Conservation (phyloP, 805 yeast species). For the Candida vaughaniae region DNA sequence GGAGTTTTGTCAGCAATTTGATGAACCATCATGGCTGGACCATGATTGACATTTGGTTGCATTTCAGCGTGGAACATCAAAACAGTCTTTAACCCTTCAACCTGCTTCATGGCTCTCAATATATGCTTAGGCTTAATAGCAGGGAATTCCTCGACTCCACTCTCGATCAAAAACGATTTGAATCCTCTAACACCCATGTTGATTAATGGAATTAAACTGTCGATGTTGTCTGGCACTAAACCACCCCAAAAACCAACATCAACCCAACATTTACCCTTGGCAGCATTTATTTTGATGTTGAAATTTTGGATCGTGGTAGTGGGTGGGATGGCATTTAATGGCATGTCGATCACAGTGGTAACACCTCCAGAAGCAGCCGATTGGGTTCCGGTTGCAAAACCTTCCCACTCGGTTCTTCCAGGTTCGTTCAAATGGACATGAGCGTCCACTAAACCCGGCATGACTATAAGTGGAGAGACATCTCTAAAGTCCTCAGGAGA, state of each 20-base stretch:
- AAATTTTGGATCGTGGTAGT: constrained; percentile 82
- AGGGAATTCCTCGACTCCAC: constrained; percentile 97
- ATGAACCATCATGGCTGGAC: constrained; percentile 23
- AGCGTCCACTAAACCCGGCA: constrained; percentile 92
- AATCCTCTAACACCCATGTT: constrained; percentile 90
- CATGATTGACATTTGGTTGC: constrained; percentile 44
- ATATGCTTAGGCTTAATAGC: constrained; percentile 68
- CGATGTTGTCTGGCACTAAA: constrained; percentile 72
- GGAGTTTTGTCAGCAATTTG: constrained; percentile 23
- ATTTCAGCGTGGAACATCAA: constrained; percentile 94
- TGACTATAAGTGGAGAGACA: constrained; percentile 60
- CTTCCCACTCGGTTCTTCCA: constrained; percentile 99
- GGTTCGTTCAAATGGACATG: constrained; percentile 97
- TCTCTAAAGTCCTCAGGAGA: constrained; percentile 39
- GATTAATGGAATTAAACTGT: constrained; percentile 71
- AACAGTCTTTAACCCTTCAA: constrained; percentile 64
- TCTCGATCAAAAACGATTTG: constrained; percentile 87
- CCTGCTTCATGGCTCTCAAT: constrained; percentile 59
- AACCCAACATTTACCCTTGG: constrained; percentile 81
- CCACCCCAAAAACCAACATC: constrained; percentile 98
- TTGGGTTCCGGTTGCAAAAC: constrained; percentile 93
- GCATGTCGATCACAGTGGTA: constrained; percentile 95
- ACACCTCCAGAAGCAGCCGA: constrained; percentile 97
- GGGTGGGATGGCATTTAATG: constrained; percentile 93
- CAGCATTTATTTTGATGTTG: constrained; percentile 72